These are phyloP conservation scores for Athelia psychrophila DNA, from an alignment of 1,284 basidiomycete species.

Conservation along the genomic window DNA sequence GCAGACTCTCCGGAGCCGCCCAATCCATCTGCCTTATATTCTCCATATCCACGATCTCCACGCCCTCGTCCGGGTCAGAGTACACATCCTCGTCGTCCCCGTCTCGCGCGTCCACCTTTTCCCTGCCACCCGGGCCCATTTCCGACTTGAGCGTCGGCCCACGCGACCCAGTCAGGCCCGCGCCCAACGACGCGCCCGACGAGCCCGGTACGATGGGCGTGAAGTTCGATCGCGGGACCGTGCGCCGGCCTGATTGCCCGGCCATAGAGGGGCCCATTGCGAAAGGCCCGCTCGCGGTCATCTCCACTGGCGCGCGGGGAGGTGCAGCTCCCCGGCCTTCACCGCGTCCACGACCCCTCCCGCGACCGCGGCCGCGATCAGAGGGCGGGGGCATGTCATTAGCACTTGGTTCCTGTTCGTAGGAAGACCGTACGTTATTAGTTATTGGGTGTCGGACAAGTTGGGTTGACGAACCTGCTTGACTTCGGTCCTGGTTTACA, in stretches of 20 bases:
- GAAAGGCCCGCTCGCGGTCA: constrained; percentile 84
- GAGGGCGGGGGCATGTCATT: constrained; percentile 28
- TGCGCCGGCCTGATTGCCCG: constrained; percentile 49
- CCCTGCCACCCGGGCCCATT: no score
- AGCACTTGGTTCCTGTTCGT: constrained; percentile 48
- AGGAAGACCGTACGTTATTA: neutral
- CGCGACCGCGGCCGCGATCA: constrained; percentile 46
- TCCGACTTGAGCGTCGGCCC: constrained; percentile 35
- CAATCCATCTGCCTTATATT: constrained; percentile 80
- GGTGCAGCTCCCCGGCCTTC: constrained; percentile 43
- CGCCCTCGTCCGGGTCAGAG: constrained; percentile 86
- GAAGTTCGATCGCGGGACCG: constrained; percentile 53
- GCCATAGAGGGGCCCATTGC: constrained; percentile 76
- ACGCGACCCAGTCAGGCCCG: constrained; percentile 41
- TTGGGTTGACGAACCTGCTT: constrained; percentile 34
- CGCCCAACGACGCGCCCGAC: constrained; percentile 39
- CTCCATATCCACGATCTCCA: constrained; percentile 88
- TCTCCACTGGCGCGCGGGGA: constrained; percentile 52
- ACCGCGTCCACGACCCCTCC: constrained; percentile 44
- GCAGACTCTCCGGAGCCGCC: constrained; percentile 83
- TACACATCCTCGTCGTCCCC: constrained; percentile 58
- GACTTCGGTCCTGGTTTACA: constrained; percentile 23
- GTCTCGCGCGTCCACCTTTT: constrained; percentile 20
- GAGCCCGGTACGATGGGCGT: constrained; percentile 39
- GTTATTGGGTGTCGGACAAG: neutral